A percentile compares a stretch with the other conserved stretches of the same genome.
Conservation (phyloP, 305 asterid genomes). For the Fraxinus platypoda region DNA sequence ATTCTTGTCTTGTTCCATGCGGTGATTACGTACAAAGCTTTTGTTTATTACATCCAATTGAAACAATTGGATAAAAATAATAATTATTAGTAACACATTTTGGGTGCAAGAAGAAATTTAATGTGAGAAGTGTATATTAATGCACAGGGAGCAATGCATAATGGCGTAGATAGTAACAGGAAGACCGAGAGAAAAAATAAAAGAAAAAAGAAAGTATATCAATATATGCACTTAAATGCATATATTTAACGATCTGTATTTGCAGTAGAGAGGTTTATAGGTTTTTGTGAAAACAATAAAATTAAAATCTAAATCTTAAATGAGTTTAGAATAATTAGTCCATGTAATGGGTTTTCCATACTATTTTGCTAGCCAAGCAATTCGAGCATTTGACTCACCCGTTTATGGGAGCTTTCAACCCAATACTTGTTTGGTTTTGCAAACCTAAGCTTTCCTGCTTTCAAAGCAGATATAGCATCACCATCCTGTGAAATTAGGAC, state of each 20-base stretch:
- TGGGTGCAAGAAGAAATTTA: background rate
- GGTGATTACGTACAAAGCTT: background rate
- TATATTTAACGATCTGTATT: background rate
- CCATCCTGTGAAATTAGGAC: slow-evolving; percentile 57
- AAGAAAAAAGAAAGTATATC: background rate
- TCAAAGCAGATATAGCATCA: slow-evolving; percentile 63
- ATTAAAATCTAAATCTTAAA: slow-evolving; percentile 4
- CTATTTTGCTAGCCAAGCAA: background rate
- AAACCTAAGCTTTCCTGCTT: slow-evolving; percentile 75
- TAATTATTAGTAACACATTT: background rate
- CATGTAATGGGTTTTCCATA: background rate
- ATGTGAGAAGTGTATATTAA: background rate
- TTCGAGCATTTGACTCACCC: slow-evolving; percentile 52
- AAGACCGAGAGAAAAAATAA: background rate
- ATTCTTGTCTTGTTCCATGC: background rate
- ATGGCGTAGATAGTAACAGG: slow-evolving; percentile 4
- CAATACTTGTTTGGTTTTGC: slow-evolving; percentile 86
- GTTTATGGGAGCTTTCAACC: slow-evolving; percentile 90
- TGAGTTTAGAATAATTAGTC: background rate
- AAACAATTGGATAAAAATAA: background rate
- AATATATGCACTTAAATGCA: background rate
- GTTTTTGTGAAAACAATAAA: background rate
- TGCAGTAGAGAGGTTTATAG: background rate
- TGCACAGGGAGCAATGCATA: background rate
- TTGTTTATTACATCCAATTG: background rate